Evolutionary conservation across 331 rosid genomes (phyloP).

Genomic region (Ulmus americana): DNA sequence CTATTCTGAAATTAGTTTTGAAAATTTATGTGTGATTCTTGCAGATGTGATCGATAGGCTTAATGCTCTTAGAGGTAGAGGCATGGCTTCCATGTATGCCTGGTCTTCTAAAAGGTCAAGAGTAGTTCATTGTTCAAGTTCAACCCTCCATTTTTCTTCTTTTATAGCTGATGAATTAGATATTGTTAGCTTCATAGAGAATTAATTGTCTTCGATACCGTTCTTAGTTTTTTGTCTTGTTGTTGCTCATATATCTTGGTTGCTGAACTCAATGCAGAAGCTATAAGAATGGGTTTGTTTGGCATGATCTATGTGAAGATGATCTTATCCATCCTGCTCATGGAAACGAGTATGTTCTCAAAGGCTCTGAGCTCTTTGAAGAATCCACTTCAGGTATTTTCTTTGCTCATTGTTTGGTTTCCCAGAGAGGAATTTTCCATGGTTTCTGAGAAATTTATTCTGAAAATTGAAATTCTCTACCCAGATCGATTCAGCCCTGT

Average conservation of each 20-base stretch:
- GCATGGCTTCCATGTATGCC: constrained; percentile 72
- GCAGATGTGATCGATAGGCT: constrained; percentile 79
- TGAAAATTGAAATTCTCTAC: constrained; percentile 16
- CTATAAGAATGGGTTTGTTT: constrained; percentile 82
- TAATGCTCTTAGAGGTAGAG: constrained; percentile 72
- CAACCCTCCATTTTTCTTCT: background rate
- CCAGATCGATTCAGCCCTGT: constrained; percentile 54
- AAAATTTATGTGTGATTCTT: background rate
- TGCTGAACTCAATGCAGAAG: constrained; percentile 45
- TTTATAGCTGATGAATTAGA: background rate
- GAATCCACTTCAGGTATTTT: constrained; percentile 64
- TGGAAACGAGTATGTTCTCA: constrained; percentile 81
- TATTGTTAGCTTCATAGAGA: background rate
- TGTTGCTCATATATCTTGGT: constrained; percentile 4
- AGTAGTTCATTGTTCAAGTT: background rate
- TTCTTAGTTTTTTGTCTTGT: background rate
- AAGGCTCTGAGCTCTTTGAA: constrained; percentile 86
- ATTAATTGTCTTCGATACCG: background rate
- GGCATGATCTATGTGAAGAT: constrained; percentile 87
- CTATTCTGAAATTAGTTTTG: background rate
- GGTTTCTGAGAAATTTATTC: constrained; percentile 2
- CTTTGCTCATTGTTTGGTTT: constrained; percentile 13
- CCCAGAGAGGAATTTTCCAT: background rate
- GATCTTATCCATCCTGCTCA: constrained; percentile 76
- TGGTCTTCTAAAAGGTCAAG: constrained; percentile 89